Evolutionary conservation across 1,284 basidiomycete genomes (phyloP).

Genomic region (Pholiota adiposa): DNA sequence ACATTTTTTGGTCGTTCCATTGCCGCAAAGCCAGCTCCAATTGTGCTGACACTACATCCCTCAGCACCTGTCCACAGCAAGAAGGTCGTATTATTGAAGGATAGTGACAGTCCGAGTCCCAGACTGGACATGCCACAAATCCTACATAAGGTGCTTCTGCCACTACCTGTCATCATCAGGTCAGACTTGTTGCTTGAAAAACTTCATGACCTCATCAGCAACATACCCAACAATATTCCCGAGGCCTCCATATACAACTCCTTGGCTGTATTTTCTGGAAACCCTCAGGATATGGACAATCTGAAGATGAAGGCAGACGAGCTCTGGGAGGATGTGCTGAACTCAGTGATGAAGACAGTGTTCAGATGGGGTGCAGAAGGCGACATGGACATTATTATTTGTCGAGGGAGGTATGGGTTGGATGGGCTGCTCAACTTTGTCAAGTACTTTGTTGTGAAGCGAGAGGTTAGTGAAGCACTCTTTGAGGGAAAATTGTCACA

Average conservation of each 20-base stretch:
- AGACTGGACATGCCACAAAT: too few relatives aligned
- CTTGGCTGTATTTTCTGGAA: not conserved
- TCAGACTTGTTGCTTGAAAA: too few relatives aligned
- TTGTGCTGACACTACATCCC: too few relatives aligned
- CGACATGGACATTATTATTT: slow-evolving; percentile 19
- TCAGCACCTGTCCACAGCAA: too few relatives aligned
- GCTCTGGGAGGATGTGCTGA: slow-evolving; percentile 25
- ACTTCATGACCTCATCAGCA: too few relatives aligned
- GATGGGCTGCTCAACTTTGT: slow-evolving; percentile 23
- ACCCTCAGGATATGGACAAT: not conserved
- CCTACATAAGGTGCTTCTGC: too few relatives aligned
- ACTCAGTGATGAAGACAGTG: slow-evolving; percentile 18
- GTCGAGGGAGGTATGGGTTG: slow-evolving; percentile 22
- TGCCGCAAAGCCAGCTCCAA: too few relatives aligned
- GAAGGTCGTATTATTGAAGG: too few relatives aligned
- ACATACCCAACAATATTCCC: not conserved
- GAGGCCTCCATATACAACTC: not conserved
- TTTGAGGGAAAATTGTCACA: slow-evolving; percentile 27
- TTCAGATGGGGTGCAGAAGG: slow-evolving; percentile 25
- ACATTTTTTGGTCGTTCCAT: too few relatives aligned
- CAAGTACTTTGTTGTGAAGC: slow-evolving; percentile 23
- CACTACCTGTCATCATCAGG: too few relatives aligned
- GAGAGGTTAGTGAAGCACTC: slow-evolving; percentile 19
- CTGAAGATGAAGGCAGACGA: slow-evolving; percentile 14
- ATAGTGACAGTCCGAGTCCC: too few relatives aligned